Percentiles rank a stretch among this genome's conserved stretches.
Conservation (phyloP, 441 rosid species). For the Raphanus hybrid region DNA sequence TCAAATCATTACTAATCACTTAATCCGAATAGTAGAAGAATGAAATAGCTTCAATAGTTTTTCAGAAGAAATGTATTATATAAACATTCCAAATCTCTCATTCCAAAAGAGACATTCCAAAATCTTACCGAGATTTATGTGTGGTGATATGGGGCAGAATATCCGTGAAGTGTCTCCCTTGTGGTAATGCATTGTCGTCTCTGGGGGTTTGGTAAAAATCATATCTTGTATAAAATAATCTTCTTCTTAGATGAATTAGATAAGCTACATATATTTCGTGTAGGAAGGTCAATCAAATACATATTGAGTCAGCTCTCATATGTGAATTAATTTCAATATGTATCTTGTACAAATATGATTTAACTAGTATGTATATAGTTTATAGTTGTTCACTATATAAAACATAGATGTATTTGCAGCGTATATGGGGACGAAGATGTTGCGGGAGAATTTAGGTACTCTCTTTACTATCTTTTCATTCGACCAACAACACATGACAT, state of each 20-base stretch:
- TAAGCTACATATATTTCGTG: slow-evolving; percentile 21
- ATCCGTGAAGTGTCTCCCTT: slow-evolving; percentile 40
- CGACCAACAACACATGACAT: background rate
- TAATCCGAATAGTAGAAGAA: background rate
- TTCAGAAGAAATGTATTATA: background rate
- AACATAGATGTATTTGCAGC: background rate
- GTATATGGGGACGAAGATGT: background rate
- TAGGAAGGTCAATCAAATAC: background rate
- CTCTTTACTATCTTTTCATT: background rate
- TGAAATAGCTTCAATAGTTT: background rate
- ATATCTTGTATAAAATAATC: slow-evolving; percentile 24
- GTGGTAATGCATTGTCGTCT: slow-evolving; percentile 39
- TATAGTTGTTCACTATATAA: background rate
- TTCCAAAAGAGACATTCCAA: background rate
- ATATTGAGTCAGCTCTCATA: background rate
- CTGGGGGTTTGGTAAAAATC: slow-evolving; percentile 39
- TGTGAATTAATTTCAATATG: background rate
- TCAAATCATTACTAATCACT: background rate
- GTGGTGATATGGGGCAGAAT: slow-evolving; percentile 26
- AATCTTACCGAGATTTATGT: slow-evolving; percentile 28
- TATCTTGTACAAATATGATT: slow-evolving; percentile 4
- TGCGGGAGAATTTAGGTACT: slow-evolving; percentile 2
- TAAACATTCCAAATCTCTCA: background rate
- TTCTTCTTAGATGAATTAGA: slow-evolving; percentile 33
- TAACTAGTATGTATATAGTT: background rate